Evolutionary conservation across 345 rosid species (phyloP).

Genomic region (Laguncularia racemosa): DNA sequence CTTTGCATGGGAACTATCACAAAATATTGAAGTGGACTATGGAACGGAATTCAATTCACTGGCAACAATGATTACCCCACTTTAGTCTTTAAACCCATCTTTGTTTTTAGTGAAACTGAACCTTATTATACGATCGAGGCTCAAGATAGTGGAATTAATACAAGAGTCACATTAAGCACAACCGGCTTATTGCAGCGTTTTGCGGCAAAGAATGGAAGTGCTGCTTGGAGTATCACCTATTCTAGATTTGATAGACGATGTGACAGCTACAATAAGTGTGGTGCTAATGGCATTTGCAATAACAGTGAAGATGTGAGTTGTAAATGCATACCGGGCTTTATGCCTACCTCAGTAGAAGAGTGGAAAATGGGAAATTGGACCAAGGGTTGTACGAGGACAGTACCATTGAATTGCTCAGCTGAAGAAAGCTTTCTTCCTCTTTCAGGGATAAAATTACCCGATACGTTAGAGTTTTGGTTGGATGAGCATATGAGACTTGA

Average conservation of each 20-base stretch:
- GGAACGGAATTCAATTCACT: conserved; percentile 29
- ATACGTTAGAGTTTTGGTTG: conserved; percentile 16
- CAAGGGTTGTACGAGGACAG: conserved; percentile 8
- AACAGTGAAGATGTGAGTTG: neutral
- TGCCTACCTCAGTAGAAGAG: conserved; percentile 15
- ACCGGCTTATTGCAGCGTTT: neutral
- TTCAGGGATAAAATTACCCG: conserved; percentile 12
- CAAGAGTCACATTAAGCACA: neutral
- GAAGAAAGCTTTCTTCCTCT: conserved; percentile 10
- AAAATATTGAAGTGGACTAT: conserved; percentile 15
- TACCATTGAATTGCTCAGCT: conserved; percentile 1
- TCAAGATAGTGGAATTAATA: neutral
- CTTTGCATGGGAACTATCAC: conserved; percentile 10
- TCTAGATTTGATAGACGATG: neutral
- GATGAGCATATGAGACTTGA: conserved; percentile 11
- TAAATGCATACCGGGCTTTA: conserved; percentile 31
- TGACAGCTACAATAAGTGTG: conserved; percentile 1
- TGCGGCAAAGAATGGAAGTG: neutral
- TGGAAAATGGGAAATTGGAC: conserved; percentile 23
- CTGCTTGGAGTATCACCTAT: conserved; percentile 1
- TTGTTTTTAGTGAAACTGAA: conserved; percentile 12
- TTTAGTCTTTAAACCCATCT: conserved; percentile 1
- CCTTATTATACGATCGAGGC: conserved; percentile 10
- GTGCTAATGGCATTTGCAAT: neutral
- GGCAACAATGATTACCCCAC: conserved; percentile 14